Evolutionary conservation across 2,329 filamentous ascomycete genomes (phyloP), one percentile per base, ranked within the genome.

Genomic region (Diaporthe longicolla): DNA sequence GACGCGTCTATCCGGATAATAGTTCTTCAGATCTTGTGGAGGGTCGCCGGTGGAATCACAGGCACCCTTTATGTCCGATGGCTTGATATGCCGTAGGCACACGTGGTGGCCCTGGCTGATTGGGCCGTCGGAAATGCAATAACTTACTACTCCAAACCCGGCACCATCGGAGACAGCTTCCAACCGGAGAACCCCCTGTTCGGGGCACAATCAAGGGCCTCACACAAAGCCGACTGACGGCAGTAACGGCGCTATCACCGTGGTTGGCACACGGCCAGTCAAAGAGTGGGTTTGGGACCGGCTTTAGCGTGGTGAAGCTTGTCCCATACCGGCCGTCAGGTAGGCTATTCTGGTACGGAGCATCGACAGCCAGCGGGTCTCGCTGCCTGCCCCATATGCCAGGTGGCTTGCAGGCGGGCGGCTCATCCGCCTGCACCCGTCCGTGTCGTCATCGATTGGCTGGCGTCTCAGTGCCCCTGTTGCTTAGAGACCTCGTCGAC

Each of bases 361-460:
- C 24, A n/a, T 61, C 58, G 15, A 9, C 29, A 32, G 29, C 37
- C 35, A 40, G 37, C 37, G 37, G 37, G 37, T 13, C 37, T 40
- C 11, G 37, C 37, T 40, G 19, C 63, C 15, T 24, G 63, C 43
- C 21, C 9, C 9, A 50, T 11, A 9, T 40, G 43, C 15, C 6
- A n/a, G 15, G 19, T 37, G 19, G 19, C 63, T 8, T 35, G 63
- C 26, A 52, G 63, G 63, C 63, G 45, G 63, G 45, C 26, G 63
- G 45, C 63, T 66, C 29, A 52, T 66, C 61, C 63, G 63, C 63
- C 45, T 24, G 19, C 40, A 65, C 40, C 26, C 59, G 58, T n/a
- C 37, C 40, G 17, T 26, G 58, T n/a, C 57, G 59, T 66, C 61
- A 66, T 66, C 29, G 61, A 66, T n/a, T 50, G 21, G 45, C 5